phyloP scores from a whole-genome alignment of 1,139 yeast species.

The Nakaseomyces bracarensis region DNA sequence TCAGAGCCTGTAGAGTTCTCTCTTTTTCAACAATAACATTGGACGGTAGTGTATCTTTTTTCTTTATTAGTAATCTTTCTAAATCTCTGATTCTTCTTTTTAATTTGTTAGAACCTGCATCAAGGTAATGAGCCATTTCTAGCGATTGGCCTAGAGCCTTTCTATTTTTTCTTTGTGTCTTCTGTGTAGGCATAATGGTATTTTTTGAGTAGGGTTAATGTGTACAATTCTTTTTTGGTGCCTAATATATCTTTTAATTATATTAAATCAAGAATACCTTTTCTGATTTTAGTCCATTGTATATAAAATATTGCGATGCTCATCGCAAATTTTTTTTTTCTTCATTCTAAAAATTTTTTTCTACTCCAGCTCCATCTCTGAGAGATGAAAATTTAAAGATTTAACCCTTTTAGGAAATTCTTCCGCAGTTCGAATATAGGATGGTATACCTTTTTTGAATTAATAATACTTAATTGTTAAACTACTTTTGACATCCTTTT shows the following conservation, averaged over 20 bases:
- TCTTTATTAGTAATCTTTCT: conserved; percentile 51
- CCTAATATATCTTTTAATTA: too few relatives aligned
- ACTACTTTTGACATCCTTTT: too few relatives aligned
- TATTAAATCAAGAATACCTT: too few relatives aligned
- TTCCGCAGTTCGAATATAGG: not conserved
- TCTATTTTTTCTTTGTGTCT: conserved; percentile 14
- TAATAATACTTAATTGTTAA: too few relatives aligned
- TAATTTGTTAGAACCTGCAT: conserved; percentile 42
- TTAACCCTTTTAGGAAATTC: conserved; percentile 2
- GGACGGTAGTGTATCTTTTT: conserved; percentile 59
- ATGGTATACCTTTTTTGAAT: not conserved
- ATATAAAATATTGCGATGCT: not conserved
- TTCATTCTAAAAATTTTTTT: not conserved
- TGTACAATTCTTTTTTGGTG: not conserved
- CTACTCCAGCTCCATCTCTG: too few relatives aligned
- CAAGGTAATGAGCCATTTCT: conserved; percentile 32
- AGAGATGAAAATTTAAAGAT: not conserved
- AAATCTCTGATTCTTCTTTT: conserved; percentile 84
- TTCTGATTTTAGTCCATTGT: too few relatives aligned
- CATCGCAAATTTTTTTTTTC: conserved; percentile 1
- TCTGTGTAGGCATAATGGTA: conserved; percentile 4
- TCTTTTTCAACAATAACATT: conserved; percentile 74
- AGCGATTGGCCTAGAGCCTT: conserved; percentile 22
- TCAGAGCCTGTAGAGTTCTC: conserved; percentile 70
- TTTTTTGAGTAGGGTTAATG: not conserved